A percentile compares a stretch with the other conserved stretches of the same genome.
These are phyloP conservation scores for Penicillium sp. DNA, from an alignment of 2,329 filamentous ascomycete genomes.

Conservation along the genomic window DNA sequence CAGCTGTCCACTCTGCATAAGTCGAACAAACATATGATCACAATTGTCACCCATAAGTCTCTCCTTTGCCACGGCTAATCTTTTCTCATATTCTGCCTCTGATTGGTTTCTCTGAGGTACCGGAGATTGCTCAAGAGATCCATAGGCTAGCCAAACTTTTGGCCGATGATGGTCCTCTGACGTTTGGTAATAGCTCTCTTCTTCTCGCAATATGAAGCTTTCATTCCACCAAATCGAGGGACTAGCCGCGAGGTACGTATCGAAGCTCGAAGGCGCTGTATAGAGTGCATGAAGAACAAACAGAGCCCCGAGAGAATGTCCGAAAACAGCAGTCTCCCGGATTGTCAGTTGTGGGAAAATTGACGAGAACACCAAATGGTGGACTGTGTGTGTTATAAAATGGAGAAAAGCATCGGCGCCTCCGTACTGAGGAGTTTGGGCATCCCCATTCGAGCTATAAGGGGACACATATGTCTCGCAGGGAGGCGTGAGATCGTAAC, in stretches of 20 bases:
- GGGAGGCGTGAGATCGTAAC: slow-evolving; percentile 23
- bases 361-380: slow-evolving; percentile 31
- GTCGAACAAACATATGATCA: slow-evolving; percentile 18
- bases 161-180: slow-evolving; percentile 11
- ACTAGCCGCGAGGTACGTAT: slow-evolving; percentile 49
- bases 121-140: slow-evolving; percentile 37
- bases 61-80: slow-evolving; percentile 14
- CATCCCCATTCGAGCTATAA: slow-evolving; percentile 25
- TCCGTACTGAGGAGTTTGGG: slow-evolving; percentile 30
- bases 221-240: slow-evolving; percentile 53
- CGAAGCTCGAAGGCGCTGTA: slow-evolving; percentile 43
- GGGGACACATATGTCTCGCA: slow-evolving; percentile 24
- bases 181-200: slow-evolving; percentile 26
- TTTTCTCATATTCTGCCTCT: slow-evolving; percentile 31
- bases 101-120: slow-evolving; percentile 29
- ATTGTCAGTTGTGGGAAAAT: slow-evolving; percentile 35
- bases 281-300: slow-evolving; percentile 51
- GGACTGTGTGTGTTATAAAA: slow-evolving; percentile 44
- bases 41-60: slow-evolving; percentile 31
- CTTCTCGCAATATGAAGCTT: slow-evolving; percentile 40
- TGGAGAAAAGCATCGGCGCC: slow-evolving; percentile 50
- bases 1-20: slow-evolving; percentile 16
- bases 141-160: slow-evolving; percentile 36
- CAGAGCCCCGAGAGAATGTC: slow-evolving; percentile 54
- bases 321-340: slow-evolving; percentile 48